These are phyloP conservation scores for Coriaria nepalensis DNA, from an alignment of 306 rosid genomes.

Conservation along the genomic window DNA sequence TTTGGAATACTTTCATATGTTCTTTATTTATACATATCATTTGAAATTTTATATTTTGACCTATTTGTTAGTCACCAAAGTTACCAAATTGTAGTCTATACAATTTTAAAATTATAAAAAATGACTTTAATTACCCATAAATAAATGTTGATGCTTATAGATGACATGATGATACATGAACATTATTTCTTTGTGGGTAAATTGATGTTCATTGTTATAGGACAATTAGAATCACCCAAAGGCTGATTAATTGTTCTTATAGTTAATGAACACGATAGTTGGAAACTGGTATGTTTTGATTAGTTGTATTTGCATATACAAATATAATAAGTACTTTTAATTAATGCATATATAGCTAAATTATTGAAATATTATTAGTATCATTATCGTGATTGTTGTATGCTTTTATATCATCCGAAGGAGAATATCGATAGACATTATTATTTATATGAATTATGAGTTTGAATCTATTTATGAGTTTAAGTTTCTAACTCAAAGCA, in stretches of 20 bases:
- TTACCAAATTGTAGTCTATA: too few species aligned
- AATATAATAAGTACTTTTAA: neutral
- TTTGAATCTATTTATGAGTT: neutral
- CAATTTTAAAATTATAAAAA: too few species aligned
- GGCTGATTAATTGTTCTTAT: too few species aligned
- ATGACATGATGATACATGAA: too few species aligned
- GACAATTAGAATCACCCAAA: neutral
- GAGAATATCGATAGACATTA: neutral
- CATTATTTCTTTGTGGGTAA: neutral
- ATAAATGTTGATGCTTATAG: too few species aligned
- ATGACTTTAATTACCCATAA: too few species aligned
- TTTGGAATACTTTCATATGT: too few species aligned
- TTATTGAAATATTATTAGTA: neutral
- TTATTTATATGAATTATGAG: neutral
- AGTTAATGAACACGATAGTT: neutral
- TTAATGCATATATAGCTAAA: neutral
- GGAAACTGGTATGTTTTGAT: neutral
- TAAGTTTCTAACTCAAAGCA: neutral
- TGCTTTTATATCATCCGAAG: neutral
- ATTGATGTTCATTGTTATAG: constrained; percentile 2
- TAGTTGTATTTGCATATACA: neutral
- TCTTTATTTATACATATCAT: too few species aligned
- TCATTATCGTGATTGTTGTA: too few species aligned
- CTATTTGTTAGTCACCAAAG: too few species aligned
- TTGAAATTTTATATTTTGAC: too few species aligned